These are phyloP conservation scores for Zelopaecilomyces penicillatus DNA, from an alignment of 2,329 filamentous ascomycete species.

Conservation along the genomic window DNA sequence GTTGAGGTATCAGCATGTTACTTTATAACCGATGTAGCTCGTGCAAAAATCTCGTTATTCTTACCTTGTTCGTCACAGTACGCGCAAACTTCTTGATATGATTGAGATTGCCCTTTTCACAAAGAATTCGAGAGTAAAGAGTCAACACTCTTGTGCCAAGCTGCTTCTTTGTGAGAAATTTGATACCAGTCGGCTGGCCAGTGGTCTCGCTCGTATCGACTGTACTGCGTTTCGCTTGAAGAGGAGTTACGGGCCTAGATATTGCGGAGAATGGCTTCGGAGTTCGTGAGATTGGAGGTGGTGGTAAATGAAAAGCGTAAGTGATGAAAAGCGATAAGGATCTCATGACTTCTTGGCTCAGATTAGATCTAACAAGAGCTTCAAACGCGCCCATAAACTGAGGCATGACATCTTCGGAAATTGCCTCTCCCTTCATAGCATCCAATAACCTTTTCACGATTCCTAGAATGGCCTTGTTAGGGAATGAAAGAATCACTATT, in stretches of 20 bases:
- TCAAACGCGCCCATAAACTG: conserved; percentile 74
- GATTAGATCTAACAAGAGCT: conserved; percentile 68
- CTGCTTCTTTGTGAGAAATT: conserved; percentile 53
- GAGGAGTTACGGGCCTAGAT: conserved; percentile 33
- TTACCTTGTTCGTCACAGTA: conserved; percentile 89
- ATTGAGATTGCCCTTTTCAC: conserved; percentile 57
- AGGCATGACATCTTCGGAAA: conserved; percentile 62
- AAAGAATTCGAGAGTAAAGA: conserved; percentile 71
- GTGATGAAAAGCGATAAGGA: conserved; percentile 88
- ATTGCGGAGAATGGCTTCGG: conserved; percentile 35
- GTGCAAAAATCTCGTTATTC: conserved; percentile 3
- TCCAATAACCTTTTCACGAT: conserved; percentile 87
- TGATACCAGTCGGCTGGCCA: conserved; percentile 22
- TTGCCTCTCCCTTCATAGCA: conserved; percentile 75
- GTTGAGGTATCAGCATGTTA: not conserved
- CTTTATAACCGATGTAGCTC: too few relatives aligned
- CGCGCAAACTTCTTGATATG: conserved; percentile 82
- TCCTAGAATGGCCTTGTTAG: conserved; percentile 38
- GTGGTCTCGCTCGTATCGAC: conserved; percentile 24
- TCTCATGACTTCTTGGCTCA: conserved; percentile 76
- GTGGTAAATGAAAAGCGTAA: conserved; percentile 67
- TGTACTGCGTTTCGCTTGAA: conserved; percentile 28
- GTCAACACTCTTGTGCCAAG: conserved; percentile 67
- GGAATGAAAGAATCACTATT: conserved; percentile 5
- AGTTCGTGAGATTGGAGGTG: conserved; percentile 41